These are phyloP conservation scores for Plasmopara viticola DNA, from an alignment of 352 stramenopile species.

Conservation along the genomic window DNA sequence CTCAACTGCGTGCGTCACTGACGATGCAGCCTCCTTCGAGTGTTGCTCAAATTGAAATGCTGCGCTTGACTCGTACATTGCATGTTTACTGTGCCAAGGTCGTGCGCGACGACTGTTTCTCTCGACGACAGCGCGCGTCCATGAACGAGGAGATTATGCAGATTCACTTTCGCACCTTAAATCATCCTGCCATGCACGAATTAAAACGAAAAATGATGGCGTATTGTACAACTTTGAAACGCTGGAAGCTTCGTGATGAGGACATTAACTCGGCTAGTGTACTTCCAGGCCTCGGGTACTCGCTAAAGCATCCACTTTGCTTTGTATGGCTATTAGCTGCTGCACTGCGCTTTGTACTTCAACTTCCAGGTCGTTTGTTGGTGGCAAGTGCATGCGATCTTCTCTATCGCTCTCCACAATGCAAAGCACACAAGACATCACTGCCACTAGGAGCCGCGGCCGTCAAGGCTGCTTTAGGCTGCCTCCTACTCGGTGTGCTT, in stretches of 20 bases:
- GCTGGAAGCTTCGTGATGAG: constrained; percentile 59
- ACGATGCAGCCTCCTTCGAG: constrained; percentile 53
- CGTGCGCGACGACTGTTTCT: constrained; percentile 64
- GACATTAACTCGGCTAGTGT: constrained; percentile 59
- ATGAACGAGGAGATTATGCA: constrained; percentile 80
- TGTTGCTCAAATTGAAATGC: constrained; percentile 57
- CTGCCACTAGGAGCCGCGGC: constrained; percentile 21
- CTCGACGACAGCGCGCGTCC: constrained; percentile 56
- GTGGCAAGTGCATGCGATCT: constrained; percentile 45
- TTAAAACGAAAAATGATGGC: constrained; percentile 60
- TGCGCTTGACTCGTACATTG: constrained; percentile 56
- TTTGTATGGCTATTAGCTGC: constrained; percentile 42
- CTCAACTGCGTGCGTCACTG: constrained; percentile 42
- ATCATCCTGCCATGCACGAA: constrained; percentile 61
- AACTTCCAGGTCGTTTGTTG: constrained; percentile 36
- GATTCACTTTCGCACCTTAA: constrained; percentile 67
- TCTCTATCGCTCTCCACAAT: constrained; percentile 39
- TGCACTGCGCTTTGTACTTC: constrained; percentile 33
- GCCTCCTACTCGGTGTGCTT: constrained; percentile 34
- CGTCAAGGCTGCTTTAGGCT: constrained; percentile 33
- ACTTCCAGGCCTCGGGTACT: constrained; percentile 29
- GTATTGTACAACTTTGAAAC: constrained; percentile 52
- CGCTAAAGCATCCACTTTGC: constrained; percentile 37
- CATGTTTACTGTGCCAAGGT: constrained; percentile 69
- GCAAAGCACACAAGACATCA: constrained; percentile 23